Evolutionary conservation across 2,329 filamentous ascomycete species (phyloP).

Genomic region (Calycina herbarum): DNA sequence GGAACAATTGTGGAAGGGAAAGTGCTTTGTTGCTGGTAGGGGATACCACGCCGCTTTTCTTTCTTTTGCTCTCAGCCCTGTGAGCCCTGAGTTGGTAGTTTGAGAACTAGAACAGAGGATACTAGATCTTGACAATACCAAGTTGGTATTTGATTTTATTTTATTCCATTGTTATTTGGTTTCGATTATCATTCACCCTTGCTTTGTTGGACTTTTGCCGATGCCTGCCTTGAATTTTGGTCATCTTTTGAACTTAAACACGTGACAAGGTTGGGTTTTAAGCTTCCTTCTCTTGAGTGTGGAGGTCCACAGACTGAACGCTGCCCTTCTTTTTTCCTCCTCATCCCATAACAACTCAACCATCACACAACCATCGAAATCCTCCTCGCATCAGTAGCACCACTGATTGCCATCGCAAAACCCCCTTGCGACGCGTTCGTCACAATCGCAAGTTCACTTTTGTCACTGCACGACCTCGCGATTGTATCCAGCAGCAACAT

Average conservation of each 20-base stretch:
- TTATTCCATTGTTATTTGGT: neutral
- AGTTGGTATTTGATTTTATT: neutral
- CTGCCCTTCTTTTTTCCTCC: neutral
- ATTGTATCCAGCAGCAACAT: slow-evolving; percentile 32
- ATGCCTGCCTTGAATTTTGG: neutral
- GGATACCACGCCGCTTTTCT: too few relatives aligned
- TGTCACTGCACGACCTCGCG: neutral
- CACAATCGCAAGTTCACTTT: slow-evolving; percentile 14
- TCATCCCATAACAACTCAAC: slow-evolving; percentile 15
- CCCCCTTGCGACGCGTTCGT: slow-evolving; percentile 6
- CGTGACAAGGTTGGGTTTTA: too few relatives aligned
- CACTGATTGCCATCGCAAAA: slow-evolving; percentile 7
- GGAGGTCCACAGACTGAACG: too few relatives aligned
- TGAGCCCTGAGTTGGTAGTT: slow-evolving; percentile 1
- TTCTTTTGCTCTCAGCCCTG: neutral
- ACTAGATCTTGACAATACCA: neutral
- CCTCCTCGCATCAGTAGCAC: neutral
- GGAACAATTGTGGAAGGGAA: too few relatives aligned
- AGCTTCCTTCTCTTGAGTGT: too few relatives aligned
- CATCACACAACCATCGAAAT: slow-evolving; percentile 25
- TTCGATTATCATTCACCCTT: neutral
- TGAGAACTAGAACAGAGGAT: neutral
- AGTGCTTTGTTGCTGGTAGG: too few relatives aligned
- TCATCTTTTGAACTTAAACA: too few relatives aligned
- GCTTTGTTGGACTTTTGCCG: neutral